A percentile compares a stretch with the other conserved stretches of the same genome.
phyloP scores from a whole-genome alignment of 208 protist species.

The Blastocrithidia nonstop region DNA sequence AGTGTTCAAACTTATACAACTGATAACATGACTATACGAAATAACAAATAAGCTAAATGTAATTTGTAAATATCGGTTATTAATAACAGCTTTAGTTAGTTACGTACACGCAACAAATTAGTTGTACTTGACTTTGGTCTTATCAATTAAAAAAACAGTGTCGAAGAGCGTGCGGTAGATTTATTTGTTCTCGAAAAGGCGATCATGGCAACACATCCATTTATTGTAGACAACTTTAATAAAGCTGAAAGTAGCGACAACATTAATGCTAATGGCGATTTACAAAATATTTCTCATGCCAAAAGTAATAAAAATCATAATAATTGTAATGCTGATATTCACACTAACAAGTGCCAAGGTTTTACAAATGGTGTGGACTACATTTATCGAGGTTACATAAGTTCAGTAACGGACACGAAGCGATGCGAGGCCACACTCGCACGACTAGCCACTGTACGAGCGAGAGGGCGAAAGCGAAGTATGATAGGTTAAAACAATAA shows the following conservation, averaged over 20 bases:
- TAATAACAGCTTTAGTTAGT: not conserved
- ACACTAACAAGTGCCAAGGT: too few relatives aligned
- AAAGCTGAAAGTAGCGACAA: too few relatives aligned
- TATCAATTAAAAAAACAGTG: conserved; percentile 59
- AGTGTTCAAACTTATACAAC: not conserved
- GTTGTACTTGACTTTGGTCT: conserved; percentile 97
- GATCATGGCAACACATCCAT: conserved; percentile 89
- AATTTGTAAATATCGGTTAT: not conserved
- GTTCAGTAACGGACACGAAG: conserved; percentile 18
- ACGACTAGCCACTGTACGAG: conserved; percentile 60
- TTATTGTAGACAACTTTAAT: conserved; percentile 15
- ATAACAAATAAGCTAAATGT: not conserved
- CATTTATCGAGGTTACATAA: conserved; percentile 44
- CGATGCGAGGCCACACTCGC: conserved; percentile 29
- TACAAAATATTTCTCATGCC: too few relatives aligned
- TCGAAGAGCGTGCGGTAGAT: conserved; percentile 96
- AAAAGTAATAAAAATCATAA: too few relatives aligned
- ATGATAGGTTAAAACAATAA: conserved; percentile 62
- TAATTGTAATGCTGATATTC: too few relatives aligned
- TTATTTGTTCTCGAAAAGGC: conserved; percentile 97
- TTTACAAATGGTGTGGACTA: conserved; percentile 10
- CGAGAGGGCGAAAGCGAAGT: conserved; percentile 73
- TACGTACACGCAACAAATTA: conserved; percentile 13
- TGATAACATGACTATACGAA: not conserved
- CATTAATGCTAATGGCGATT: too few relatives aligned